A percentile compares a stretch with the other conserved stretches of the same genome.
Evolutionary conservation across 179 eudicot species (phyloP).

Genomic region (Actinidia chinensis): DNA sequence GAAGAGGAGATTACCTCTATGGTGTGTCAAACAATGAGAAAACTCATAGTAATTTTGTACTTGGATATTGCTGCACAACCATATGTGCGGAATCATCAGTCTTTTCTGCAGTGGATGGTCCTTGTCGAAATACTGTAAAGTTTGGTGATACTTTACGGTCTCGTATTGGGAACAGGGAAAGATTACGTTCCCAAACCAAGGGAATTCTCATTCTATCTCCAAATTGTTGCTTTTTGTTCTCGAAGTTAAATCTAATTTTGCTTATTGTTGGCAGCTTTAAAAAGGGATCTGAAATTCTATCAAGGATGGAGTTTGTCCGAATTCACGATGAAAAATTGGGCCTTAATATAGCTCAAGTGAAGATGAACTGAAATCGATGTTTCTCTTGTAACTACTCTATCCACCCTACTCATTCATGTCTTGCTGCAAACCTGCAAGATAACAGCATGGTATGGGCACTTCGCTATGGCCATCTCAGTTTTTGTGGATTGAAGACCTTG

Average conservation of each 20-base stretch:
- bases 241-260: background rate
- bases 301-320: background rate
- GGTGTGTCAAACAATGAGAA: background rate
- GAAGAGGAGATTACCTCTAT: background rate
- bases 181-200: background rate
- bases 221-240: background rate
- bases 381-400: background rate
- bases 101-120: background rate
- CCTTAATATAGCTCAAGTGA: background rate
- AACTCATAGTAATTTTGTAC: background rate
- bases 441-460: background rate
- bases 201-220: background rate
- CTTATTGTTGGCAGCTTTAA: constrained; percentile 2
- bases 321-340: background rate
- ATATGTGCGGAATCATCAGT: background rate
- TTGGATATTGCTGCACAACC: background rate
- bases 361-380: background rate
- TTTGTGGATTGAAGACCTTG: constrained; percentile 9
- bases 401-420: background rate
- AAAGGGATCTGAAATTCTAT: constrained; percentile 1
- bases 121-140: background rate
- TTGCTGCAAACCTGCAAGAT: background rate
- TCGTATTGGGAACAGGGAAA: background rate
- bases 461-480: constrained; percentile 10
- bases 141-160: background rate